Percentiles rank a stretch among this genome's conserved stretches.
These are phyloP conservation scores for Melocanna baccifera DNA, from an alignment of 176 grass and related monocot genomes.

Conservation along the genomic window DNA sequence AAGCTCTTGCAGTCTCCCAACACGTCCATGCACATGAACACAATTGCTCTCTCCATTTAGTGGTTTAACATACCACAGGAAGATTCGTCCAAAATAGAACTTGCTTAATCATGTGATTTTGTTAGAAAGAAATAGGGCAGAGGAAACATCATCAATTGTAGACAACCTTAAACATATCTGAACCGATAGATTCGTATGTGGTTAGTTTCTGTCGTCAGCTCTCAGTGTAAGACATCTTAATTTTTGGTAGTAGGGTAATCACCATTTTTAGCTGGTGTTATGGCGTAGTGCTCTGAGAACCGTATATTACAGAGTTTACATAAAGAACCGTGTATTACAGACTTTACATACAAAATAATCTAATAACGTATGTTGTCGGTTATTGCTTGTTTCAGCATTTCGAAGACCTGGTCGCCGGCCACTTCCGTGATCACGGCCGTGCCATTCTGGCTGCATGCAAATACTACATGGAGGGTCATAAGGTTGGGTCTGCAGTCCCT, in stretches of 20 bases:
- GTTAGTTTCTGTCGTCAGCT: background rate
- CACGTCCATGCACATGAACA: background rate
- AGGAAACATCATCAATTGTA: background rate
- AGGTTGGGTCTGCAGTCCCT: constrained; percentile 59
- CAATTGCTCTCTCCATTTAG: background rate
- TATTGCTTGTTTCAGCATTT: constrained; percentile 74
- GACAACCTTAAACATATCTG: background rate
- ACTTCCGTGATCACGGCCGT: constrained; percentile 59
- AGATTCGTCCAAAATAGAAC: background rate
- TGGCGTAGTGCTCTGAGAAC: background rate
- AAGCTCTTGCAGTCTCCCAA: background rate
- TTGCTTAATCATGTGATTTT: background rate
- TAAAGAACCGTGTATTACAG: too few species aligned
- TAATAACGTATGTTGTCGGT: background rate
- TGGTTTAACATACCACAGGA: background rate
- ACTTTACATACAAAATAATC: background rate
- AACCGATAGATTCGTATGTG: background rate
- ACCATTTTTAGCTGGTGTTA: background rate
- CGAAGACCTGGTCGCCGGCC: constrained; percentile 63
- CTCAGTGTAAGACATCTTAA: background rate
- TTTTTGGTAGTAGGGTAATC: background rate
- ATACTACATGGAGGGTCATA: constrained; percentile 67
- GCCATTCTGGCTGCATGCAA: constrained; percentile 65
- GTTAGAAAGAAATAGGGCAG: background rate
- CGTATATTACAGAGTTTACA: background rate